Evolutionary conservation across 2,329 filamentous ascomycete genomes (phyloP).

Genomic region (Aspergillus arachidicola): DNA sequence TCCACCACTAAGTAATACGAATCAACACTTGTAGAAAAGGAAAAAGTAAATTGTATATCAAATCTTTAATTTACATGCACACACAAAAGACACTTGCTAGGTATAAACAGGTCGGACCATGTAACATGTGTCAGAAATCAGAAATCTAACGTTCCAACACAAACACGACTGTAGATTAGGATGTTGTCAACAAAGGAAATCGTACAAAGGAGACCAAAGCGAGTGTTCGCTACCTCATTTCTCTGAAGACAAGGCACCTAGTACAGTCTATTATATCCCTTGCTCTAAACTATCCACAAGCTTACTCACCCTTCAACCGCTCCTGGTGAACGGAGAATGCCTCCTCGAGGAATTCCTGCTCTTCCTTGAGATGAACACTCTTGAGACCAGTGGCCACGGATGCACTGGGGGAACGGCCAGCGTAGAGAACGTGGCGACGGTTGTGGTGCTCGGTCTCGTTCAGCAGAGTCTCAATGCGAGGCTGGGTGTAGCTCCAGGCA

Average conservation of each 20-base stretch:
- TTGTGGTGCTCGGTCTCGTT: slow-evolving; percentile 92
- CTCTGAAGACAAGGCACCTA: slow-evolving; percentile 28
- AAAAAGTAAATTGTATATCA: slow-evolving; percentile 20
- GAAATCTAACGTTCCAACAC: slow-evolving; percentile 25
- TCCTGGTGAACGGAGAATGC: slow-evolving; percentile 67
- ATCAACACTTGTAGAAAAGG: not conserved
- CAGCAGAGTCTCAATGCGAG: slow-evolving; percentile 91
- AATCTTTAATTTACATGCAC: slow-evolving; percentile 28
- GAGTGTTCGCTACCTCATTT: slow-evolving; percentile 30
- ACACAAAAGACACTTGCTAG: slow-evolving; percentile 26
- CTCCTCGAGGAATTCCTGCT: slow-evolving; percentile 75
- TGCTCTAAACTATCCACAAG: slow-evolving; percentile 17
- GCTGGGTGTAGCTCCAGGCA: slow-evolving; percentile 96
- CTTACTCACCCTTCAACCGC: slow-evolving; percentile 66
- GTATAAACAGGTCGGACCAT: slow-evolving; percentile 29
- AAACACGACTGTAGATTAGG: slow-evolving; percentile 22
- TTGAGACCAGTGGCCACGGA: slow-evolving; percentile 94
- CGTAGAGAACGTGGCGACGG: slow-evolving; percentile 95
- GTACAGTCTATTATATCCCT: slow-evolving; percentile 19
- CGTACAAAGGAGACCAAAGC: slow-evolving; percentile 31
- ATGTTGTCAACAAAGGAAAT: slow-evolving; percentile 25
- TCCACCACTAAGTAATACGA: not conserved
- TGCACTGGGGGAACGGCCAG: slow-evolving; percentile 88
- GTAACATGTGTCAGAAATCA: slow-evolving; percentile 15
- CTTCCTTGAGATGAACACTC: slow-evolving; percentile 85